A percentile compares a stretch with the other conserved stretches of the same genome.
Conservation (phyloP, 345 rosid genomes). For the Clausena lansium region DNA sequence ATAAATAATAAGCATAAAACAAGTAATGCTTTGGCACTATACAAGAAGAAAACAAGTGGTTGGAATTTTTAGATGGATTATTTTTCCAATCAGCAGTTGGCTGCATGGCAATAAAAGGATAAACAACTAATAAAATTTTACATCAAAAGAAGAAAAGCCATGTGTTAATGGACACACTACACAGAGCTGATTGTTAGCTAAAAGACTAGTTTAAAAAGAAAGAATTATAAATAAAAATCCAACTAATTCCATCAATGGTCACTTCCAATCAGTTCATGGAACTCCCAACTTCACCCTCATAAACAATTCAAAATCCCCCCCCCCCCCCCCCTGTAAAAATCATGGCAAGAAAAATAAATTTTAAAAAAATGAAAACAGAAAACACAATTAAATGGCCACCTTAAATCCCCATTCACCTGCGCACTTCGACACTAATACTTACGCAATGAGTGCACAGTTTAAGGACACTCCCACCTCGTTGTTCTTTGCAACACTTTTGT, state of each 20-base stretch:
- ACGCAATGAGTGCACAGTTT: conserved; percentile 21
- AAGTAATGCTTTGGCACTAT: neutral
- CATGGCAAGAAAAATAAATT: neutral
- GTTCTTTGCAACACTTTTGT: neutral
- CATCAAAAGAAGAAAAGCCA: neutral
- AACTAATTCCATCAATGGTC: conserved; percentile 33
- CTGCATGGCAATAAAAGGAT: neutral
- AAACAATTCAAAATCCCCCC: conserved; percentile 28
- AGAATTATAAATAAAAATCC: conserved; percentile 29
- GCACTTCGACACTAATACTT: conserved; percentile 26
- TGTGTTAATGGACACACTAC: neutral
- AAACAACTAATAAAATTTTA: neutral
- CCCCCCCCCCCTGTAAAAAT: conserved; percentile 24
- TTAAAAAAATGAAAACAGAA: neutral
- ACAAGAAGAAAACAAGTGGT: neutral
- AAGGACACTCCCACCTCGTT: neutral
- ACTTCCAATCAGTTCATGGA: conserved; percentile 37
- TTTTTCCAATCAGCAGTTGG: neutral
- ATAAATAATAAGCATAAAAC: neutral
- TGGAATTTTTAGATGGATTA: neutral
- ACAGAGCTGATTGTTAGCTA: neutral
- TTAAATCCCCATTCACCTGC: conserved; percentile 17
- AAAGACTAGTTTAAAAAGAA: conserved; percentile 5
- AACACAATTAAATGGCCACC: conserved; percentile 11
- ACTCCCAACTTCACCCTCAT: conserved; percentile 24